Evolutionary conservation across 805 yeast genomes (phyloP).

Genomic region (Wickerhamomyces pijperi): DNA sequence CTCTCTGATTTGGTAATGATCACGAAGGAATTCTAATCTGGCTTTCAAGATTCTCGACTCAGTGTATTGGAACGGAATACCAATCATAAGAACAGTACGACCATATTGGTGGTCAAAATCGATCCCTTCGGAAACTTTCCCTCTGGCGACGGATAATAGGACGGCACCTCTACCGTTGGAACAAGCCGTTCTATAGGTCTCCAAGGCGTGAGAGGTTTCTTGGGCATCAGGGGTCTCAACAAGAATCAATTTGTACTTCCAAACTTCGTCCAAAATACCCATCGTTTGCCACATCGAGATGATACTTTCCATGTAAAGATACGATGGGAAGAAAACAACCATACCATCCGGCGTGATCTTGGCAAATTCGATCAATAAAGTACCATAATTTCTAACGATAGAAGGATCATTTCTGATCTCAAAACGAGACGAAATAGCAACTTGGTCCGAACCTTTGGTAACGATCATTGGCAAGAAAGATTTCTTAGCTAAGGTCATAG

Average conservation of each 20-base stretch:
- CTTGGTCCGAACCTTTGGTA: constrained; percentile 97
- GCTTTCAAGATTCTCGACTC: constrained; percentile 95
- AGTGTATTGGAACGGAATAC: constrained; percentile 98
- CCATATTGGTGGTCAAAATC: constrained; percentile 99
- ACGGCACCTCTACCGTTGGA: constrained; percentile 97
- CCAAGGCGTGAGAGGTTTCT: constrained; percentile 91
- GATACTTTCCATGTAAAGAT: constrained; percentile 94
- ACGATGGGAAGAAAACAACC: constrained; percentile 96
- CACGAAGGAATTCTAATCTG: constrained; percentile 83
- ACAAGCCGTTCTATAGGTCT: constrained; percentile 92
- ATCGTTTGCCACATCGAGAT: constrained; percentile 98
- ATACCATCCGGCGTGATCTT: constrained; percentile 96
- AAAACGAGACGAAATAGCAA: constrained; percentile 89
- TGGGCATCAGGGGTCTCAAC: constrained; percentile 99
- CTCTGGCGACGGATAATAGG: constrained; percentile 93
- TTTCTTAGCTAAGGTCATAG: constrained; percentile 89
- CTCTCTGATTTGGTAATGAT: constrained; percentile 85
- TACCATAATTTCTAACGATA: constrained; percentile 94
- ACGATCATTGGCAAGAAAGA: constrained; percentile 93
- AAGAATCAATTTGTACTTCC: constrained; percentile 90
- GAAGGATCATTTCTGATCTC: constrained; percentile 97
- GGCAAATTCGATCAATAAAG: constrained; percentile 80
- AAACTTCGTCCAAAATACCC: constrained; percentile 96
- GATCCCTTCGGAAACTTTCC: constrained; percentile 96
- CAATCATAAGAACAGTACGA: constrained; percentile 94